Percentiles rank a stretch among this genome's conserved stretches.
Evolutionary conservation across 2,329 filamentous ascomycete species (phyloP).

Genomic region (Trichoderma aggressivum): DNA sequence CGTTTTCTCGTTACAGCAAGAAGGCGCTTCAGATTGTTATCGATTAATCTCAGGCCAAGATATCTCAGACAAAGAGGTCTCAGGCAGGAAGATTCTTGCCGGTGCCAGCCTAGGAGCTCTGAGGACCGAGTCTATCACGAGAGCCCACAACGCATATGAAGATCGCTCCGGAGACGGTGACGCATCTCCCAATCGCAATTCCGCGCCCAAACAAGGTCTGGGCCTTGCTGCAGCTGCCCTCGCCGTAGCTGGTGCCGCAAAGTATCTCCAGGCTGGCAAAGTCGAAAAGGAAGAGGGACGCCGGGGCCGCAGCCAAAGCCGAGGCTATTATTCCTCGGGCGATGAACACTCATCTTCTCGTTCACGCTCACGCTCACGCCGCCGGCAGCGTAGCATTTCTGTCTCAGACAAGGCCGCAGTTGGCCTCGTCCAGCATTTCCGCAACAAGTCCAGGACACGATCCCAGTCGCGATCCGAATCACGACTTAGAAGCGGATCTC

Average conservation of each 20-base stretch:
- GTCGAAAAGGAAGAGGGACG: constrained; percentile 45
- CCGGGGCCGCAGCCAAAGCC: constrained; percentile 54
- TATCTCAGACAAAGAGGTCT: background rate
- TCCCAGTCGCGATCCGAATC: constrained; percentile 30
- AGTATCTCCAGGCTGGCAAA: constrained; percentile 28
- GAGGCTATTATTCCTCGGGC: constrained; percentile 38
- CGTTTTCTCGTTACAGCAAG: background rate
- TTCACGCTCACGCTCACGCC: constrained; percentile 38
- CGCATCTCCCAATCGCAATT: constrained; percentile 40
- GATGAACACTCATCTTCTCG: constrained; percentile 42
- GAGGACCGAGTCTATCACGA: constrained; percentile 57
- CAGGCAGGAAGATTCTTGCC: constrained; percentile 55
- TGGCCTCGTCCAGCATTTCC: constrained; percentile 56
- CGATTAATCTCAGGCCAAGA: background rate
- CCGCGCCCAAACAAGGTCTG: constrained; percentile 57
- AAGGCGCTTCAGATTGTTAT: background rate
- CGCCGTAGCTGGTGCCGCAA: constrained; percentile 60
- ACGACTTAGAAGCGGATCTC: constrained; percentile 32
- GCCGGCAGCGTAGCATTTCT: constrained; percentile 46
- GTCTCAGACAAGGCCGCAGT: constrained; percentile 54
- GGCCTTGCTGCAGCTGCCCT: constrained; percentile 61
- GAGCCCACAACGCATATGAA: constrained; percentile 59
- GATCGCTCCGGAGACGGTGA: constrained; percentile 45
- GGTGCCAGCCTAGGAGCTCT: constrained; percentile 61
- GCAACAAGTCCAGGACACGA: constrained; percentile 45